Evolutionary conservation across 225 moss, liverwort and hornwort species (phyloP), one percentile per base, ranked within the genome.

Genomic region (Lunularia cruciata): DNA sequence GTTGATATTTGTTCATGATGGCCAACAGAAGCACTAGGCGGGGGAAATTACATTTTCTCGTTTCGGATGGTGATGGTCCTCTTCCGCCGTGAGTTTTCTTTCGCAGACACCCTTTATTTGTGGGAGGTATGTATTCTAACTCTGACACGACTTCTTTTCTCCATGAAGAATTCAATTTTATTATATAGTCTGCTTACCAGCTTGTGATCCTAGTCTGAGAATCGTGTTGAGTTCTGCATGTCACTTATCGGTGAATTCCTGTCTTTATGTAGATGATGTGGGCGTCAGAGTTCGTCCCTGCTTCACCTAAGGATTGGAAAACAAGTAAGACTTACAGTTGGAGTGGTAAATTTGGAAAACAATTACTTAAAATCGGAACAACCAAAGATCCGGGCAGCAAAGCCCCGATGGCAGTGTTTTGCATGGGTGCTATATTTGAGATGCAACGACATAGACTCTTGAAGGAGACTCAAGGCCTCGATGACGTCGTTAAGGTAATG

Each of bases 21-120:
- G 36, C 66, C 5, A 72, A 60, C 74, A 96, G 92, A 98, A 43
- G 70, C 83, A 8, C 84, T 91, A 75, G 98, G 98, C 67, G 98
- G 93, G 71, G 98, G 91, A 57, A 85, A 93, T 81, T 98, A 89
- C 64, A 85, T 98, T 22, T 98, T 98, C 80, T 87, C 91, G 34
- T 98, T 98, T 63, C 85, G 93, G 39, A 93, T 91, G 91, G 81
- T 98, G 68, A 93, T 98, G 98, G 98, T 98, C 53, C 84, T 93
- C 8, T 98, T 98, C 60, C 87, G 98, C 57, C 85, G 93, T 35
- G 98, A 98, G 72, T 98, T 98, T 67, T 98, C 93, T 47, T 98
- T 98, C 70, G 86, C 85, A 60, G 98, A 98, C 80, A 91, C 93
- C 52, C 89, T 98, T 51, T 98, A 98, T 79, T 79, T 98, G 66